Evolutionary conservation across 169 alveolate species (phyloP).

Genomic region (Besnoitia besnoiti): DNA sequence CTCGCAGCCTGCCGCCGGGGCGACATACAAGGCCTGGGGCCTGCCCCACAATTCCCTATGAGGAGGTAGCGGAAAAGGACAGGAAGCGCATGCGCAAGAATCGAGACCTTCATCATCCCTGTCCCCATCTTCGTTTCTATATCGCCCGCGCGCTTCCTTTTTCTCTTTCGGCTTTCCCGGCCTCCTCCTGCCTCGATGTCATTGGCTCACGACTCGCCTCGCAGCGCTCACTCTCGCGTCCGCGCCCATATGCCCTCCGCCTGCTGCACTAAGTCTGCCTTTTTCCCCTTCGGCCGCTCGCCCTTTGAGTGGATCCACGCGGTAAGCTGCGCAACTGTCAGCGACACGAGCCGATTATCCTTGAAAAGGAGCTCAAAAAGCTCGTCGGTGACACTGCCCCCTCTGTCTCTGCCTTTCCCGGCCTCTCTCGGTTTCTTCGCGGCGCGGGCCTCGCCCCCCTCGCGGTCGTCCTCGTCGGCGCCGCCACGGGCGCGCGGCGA

Average conservation of each 20-base stretch:
- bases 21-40: too few species aligned
- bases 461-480: background rate
- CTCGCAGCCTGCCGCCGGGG: too few species aligned
- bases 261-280: conserved; percentile 1
- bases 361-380: background rate
- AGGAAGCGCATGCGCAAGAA: too few species aligned
- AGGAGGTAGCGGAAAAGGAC: too few species aligned
- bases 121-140: too few species aligned
- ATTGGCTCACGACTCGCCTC: too few species aligned
- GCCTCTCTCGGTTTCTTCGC: background rate
- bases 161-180: too few species aligned
- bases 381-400: background rate
- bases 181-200: too few species aligned
- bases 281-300: background rate
- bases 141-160: too few species aligned
- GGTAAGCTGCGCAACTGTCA: conserved; percentile 2
- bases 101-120: too few species aligned
- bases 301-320: conserved; percentile 1
- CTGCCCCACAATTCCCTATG: too few species aligned
- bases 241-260: background rate
- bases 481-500: background rate
- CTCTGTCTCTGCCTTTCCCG: background rate
- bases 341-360: background rate
- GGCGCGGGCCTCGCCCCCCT: background rate
- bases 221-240: background rate